Evolutionary conservation across 345 rosid genomes (phyloP).

Genomic region (Dovyalis caffra): DNA sequence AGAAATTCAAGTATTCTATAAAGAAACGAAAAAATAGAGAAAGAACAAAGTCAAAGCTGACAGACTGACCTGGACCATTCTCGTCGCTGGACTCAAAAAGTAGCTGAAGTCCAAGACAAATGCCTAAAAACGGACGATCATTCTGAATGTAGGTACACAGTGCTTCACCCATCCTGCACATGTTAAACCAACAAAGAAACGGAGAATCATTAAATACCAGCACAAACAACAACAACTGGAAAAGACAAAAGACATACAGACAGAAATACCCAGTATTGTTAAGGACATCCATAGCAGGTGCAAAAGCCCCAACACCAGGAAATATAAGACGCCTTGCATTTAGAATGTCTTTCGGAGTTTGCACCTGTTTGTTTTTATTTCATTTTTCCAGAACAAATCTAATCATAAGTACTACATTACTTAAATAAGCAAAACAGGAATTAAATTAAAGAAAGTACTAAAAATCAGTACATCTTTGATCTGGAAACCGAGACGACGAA

Average conservation of each 20-base stretch:
- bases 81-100: constrained; percentile 91
- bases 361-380: constrained; percentile 45
- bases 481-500: constrained; percentile 67
- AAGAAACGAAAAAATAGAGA: background rate
- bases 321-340: constrained; percentile 77
- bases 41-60: background rate
- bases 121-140: constrained; percentile 94
- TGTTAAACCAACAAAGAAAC: background rate
- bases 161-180: constrained; percentile 86
- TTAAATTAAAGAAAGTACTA: background rate
- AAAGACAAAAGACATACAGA: background rate
- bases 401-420: background rate
- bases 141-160: constrained; percentile 66
- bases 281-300: constrained; percentile 91
- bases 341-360: constrained; percentile 71
- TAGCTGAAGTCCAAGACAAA: constrained; percentile 92
- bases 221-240: background rate
- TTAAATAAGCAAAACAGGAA: background rate
- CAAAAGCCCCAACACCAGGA: constrained; percentile 95
- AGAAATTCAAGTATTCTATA: constrained; percentile 1
- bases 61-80: constrained; percentile 71
- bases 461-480: constrained; percentile 59
- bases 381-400: background rate
- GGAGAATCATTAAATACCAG: background rate
- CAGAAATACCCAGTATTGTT: constrained; percentile 58